These are phyloP conservation scores for Aphanoascus verrucosus DNA, from an alignment of 2,329 filamentous ascomycete species.

Conservation along the genomic window DNA sequence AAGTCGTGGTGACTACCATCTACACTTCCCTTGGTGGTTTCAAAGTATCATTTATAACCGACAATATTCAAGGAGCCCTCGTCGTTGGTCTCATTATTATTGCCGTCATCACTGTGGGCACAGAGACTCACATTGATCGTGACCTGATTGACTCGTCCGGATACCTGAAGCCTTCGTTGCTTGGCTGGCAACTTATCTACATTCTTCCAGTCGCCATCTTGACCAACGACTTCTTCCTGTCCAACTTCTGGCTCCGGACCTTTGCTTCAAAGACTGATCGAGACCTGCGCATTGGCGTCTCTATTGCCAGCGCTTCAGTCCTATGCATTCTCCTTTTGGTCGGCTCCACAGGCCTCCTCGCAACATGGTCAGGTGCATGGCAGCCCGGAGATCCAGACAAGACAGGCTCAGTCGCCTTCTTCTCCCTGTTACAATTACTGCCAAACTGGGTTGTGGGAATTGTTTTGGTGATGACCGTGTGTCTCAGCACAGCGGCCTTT, in stretches of 20 bases:
- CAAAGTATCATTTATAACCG: slow-evolving; percentile 72
- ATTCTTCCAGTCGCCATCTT: slow-evolving; percentile 70
- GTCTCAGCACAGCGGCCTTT: slow-evolving; percentile 65
- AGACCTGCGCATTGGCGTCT: slow-evolving; percentile 64
- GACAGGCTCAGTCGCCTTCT: slow-evolving; percentile 61
- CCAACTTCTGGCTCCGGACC: slow-evolving; percentile 72
- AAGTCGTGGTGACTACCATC: slow-evolving; percentile 67
- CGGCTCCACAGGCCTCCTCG: slow-evolving; percentile 61
- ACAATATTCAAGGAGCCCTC: slow-evolving; percentile 71
- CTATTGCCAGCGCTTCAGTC: slow-evolving; percentile 55
- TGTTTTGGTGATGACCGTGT: slow-evolving; percentile 68
- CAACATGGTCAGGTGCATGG: slow-evolving; percentile 66
- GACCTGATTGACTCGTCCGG: slow-evolving; percentile 58
- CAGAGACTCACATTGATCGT: slow-evolving; percentile 60
- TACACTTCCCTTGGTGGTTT: slow-evolving; percentile 79
- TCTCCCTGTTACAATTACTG: slow-evolving; percentile 59
- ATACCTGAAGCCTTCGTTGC: slow-evolving; percentile 55
- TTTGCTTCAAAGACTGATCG: slow-evolving; percentile 69
- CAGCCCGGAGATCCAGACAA: slow-evolving; percentile 48
- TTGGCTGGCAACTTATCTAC: slow-evolving; percentile 79
- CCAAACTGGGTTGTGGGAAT: slow-evolving; percentile 74
- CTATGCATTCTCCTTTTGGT: slow-evolving; percentile 62
- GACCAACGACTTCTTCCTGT: slow-evolving; percentile 80
- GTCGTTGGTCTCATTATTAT: slow-evolving; percentile 64
- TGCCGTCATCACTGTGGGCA: slow-evolving; percentile 66